These are phyloP conservation scores for Suhomyces vadensis DNA, from an alignment of 805 yeast species.

Conservation along the genomic window DNA sequence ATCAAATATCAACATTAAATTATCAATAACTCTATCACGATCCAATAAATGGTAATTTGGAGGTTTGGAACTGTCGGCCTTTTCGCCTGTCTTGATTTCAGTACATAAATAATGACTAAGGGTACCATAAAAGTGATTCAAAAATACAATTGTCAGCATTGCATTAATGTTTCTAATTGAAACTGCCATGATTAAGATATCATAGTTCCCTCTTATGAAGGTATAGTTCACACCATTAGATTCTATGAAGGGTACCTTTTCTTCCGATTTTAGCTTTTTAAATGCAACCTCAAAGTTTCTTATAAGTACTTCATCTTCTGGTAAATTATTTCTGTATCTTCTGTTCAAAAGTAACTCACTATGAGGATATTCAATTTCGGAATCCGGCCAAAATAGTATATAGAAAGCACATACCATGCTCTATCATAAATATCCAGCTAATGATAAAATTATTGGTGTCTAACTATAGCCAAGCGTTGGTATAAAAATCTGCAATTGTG, in stretches of 20 bases:
- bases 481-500: no score
- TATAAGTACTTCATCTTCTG: conserved; percentile 24
- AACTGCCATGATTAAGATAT: conserved; percentile 44
- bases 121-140: conserved; percentile 40
- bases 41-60: conserved; percentile 21
- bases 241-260: conserved; percentile 44
- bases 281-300: conserved; percentile 26
- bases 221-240: conserved; percentile 55
- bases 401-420: conserved; percentile 41
- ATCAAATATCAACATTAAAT: conserved; percentile 73
- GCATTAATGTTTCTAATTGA: conserved; percentile 51
- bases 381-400: conserved; percentile 37
- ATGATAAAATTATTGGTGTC: background rate
- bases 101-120: conserved; percentile 29
- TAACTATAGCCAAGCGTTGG: background rate
- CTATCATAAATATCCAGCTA: no score
- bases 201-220: conserved; percentile 49
- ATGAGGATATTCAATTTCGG: conserved; percentile 23
- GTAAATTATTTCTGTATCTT: conserved; percentile 33
- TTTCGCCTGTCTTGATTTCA: background rate
- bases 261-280: conserved; percentile 20
- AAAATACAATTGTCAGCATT: conserved; percentile 57
- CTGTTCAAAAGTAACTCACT: conserved; percentile 39
- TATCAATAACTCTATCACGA: conserved; percentile 67
- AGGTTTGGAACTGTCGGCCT: background rate